phyloP scores from a whole-genome alignment of 139 green algal genomes.

The Tetradesmus obliquus region DNA sequence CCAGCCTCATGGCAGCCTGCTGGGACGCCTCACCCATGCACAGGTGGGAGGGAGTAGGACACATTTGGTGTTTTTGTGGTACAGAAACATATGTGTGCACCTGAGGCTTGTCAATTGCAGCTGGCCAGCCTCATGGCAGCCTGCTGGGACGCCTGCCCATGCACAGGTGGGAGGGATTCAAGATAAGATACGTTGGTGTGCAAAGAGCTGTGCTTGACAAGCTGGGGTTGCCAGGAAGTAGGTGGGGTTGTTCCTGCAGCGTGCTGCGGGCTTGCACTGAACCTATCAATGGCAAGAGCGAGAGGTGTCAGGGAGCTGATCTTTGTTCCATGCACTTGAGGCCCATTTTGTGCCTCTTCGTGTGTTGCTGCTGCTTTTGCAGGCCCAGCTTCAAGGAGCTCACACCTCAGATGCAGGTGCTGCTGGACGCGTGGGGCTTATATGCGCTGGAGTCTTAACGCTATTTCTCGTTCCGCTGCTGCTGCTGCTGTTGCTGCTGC shows the following conservation, averaged over 20 bases:
- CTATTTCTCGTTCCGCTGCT: not conserved
- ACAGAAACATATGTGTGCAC: too few relatives aligned
- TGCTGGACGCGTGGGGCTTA: slow-evolving; percentile 44
- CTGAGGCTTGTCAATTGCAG: too few relatives aligned
- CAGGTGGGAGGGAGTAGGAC: not conserved
- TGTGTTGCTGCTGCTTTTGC: not conserved
- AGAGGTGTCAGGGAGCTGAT: too few relatives aligned
- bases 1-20: slow-evolving; percentile 84
- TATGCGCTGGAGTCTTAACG: too few relatives aligned
- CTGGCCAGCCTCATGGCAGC: slow-evolving; percentile 85
- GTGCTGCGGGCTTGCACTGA: too few relatives aligned
- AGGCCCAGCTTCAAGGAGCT: slow-evolving; percentile 72
- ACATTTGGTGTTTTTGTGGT: too few relatives aligned
- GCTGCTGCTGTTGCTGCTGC: not conserved
- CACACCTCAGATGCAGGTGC: slow-evolving; percentile 58
- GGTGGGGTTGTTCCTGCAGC: too few relatives aligned
- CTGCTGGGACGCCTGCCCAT: slow-evolving; percentile 78
- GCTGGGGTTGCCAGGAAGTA: too few relatives aligned
- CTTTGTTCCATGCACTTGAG: too few relatives aligned
- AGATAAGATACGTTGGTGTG: too few relatives aligned
- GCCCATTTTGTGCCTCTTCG: not conserved
- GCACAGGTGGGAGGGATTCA: not conserved
- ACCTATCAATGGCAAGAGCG: too few relatives aligned
- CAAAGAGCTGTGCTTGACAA: too few relatives aligned
- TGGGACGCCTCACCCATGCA: slow-evolving; percentile 70